phyloP scores from a whole-genome alignment of 495 filamentous ascomycete genomes.

The Tetracladium marchalianum region DNA sequence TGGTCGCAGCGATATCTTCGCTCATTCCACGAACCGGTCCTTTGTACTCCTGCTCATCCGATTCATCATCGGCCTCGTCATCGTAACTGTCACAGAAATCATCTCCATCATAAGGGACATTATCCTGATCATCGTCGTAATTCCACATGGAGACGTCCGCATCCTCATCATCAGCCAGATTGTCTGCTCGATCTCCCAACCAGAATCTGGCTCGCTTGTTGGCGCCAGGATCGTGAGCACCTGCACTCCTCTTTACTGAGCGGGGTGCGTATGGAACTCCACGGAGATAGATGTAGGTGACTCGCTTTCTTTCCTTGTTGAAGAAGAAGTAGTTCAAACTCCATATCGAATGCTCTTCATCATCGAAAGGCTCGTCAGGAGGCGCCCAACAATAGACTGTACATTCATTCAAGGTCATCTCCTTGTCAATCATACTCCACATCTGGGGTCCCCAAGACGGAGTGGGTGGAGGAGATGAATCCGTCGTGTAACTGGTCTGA shows the following conservation, averaged over 20 bases:
- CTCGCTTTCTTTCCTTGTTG: constrained; percentile 85
- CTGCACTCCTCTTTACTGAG: constrained; percentile 17
- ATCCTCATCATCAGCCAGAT: constrained; percentile 29
- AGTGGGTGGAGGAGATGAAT: constrained; percentile 34
- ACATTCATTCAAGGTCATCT: constrained; percentile 84
- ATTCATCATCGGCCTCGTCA: constrained; percentile 40
- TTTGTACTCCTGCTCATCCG: constrained; percentile 26
- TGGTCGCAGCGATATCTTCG: constrained; percentile 61
- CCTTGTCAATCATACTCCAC: constrained; percentile 84
- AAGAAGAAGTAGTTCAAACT: constrained; percentile 96
- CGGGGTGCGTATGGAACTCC: constrained; percentile 68
- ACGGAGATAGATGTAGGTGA: constrained; percentile 85
- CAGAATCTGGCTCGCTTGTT: constrained; percentile 75
- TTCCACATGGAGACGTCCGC: constrained; percentile 26
- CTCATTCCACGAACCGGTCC: constrained; percentile 56
- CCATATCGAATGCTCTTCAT: constrained; percentile 89
- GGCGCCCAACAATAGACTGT: constrained; percentile 78
- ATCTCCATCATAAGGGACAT: constrained; percentile 33
- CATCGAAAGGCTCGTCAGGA: constrained; percentile 74
- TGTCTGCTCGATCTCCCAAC: constrained; percentile 52
- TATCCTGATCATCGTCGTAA: constrained; percentile 6
- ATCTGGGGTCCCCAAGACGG: constrained; percentile 71
- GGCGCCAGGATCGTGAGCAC: constrained; percentile 31
- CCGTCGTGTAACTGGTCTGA: constrained; percentile 27
- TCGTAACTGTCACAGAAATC: constrained; percentile 38